phyloP scores from a whole-genome alignment of 306 rosid genomes.

The Inga laurina region DNA sequence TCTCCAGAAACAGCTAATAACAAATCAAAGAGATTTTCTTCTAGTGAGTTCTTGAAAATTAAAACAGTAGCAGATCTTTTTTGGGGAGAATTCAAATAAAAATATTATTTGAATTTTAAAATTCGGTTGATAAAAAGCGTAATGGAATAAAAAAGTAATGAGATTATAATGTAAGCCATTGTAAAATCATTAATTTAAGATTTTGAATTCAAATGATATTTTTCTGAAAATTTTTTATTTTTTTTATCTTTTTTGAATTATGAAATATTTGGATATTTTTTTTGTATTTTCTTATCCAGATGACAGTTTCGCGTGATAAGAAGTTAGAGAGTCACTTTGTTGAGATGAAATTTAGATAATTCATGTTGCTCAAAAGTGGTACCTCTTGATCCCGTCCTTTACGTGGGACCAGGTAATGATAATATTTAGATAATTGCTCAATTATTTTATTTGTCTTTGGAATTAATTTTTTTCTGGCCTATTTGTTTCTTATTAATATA shows the following conservation, averaged over 20 bases:
- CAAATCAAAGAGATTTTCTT: neutral
- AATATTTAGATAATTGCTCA: neutral
- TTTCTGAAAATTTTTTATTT: too few relatives aligned
- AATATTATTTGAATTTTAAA: too few relatives aligned
- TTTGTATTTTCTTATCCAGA: neutral
- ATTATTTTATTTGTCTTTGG: neutral
- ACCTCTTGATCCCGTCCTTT: slow-evolving; percentile 13
- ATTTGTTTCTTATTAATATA: neutral
- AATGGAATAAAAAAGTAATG: too few relatives aligned
- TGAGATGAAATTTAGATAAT: slow-evolving; percentile 17
- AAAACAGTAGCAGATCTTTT: neutral
- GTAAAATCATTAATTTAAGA: too few relatives aligned
- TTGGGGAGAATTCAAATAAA: too few relatives aligned
- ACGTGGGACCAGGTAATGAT: neutral
- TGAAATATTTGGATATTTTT: neutral
- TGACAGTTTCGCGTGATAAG: neutral
- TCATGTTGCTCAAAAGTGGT: slow-evolving; percentile 21
- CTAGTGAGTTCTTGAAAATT: neutral
- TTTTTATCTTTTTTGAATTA: neutral
- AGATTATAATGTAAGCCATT: too few relatives aligned
- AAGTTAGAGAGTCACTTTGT: neutral
- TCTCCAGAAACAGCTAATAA: slow-evolving; percentile 62
- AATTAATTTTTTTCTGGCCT: neutral
- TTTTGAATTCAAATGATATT: too few relatives aligned
- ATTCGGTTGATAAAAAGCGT: too few relatives aligned